Percentiles rank a stretch among this genome's conserved stretches.
phyloP scores from a whole-genome alignment of 768 basidiomycete genomes.

The Multifurca ochricompacta region DNA sequence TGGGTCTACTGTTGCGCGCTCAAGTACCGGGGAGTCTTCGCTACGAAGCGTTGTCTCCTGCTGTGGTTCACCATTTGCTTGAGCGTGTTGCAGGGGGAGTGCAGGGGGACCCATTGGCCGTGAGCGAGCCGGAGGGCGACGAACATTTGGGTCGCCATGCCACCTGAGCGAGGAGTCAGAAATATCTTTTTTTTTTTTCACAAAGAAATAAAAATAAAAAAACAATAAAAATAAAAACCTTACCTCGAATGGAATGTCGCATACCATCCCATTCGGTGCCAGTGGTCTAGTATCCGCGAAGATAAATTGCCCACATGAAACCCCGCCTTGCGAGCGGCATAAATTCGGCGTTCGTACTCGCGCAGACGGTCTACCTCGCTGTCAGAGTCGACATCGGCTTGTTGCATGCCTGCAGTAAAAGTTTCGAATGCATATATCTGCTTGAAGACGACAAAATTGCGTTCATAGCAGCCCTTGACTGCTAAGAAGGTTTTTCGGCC shows the following conservation, averaged over 20 bases:
- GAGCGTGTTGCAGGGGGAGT: slow-evolving; percentile 13
- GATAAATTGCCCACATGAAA: slow-evolving; percentile 69
- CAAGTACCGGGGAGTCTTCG: slow-evolving; percentile 15
- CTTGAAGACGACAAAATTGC: slow-evolving; percentile 79
- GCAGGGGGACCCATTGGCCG: slow-evolving; percentile 21
- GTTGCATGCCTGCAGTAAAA: slow-evolving; percentile 36
- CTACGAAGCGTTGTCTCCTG: slow-evolving; percentile 14
- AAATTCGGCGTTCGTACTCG: slow-evolving; percentile 66
- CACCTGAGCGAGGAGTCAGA: slow-evolving; percentile 12
- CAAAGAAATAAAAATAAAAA: neutral
- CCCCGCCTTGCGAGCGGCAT: slow-evolving; percentile 53
- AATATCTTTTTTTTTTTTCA: neutral
- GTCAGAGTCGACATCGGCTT: slow-evolving; percentile 33
- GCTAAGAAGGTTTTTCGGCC: slow-evolving; percentile 79
- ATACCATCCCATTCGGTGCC: slow-evolving; percentile 75
- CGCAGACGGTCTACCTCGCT: slow-evolving; percentile 58
- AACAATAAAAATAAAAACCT: slow-evolving; percentile 17
- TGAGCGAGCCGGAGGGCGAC: slow-evolving; percentile 18
- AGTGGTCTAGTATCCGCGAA: slow-evolving; percentile 68
- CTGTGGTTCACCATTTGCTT: slow-evolving; percentile 7
- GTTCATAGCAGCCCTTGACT: slow-evolving; percentile 78
- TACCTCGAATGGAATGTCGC: slow-evolving; percentile 62
- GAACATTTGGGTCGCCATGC: slow-evolving; percentile 20
- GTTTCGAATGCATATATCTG: slow-evolving; percentile 70
- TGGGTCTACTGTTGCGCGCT: slow-evolving; percentile 12